Evolutionary conservation across 352 stramenopile genomes (phyloP), one percentile per base, ranked within the genome.

Genomic region (Phytopythium kandeliae): DNA sequence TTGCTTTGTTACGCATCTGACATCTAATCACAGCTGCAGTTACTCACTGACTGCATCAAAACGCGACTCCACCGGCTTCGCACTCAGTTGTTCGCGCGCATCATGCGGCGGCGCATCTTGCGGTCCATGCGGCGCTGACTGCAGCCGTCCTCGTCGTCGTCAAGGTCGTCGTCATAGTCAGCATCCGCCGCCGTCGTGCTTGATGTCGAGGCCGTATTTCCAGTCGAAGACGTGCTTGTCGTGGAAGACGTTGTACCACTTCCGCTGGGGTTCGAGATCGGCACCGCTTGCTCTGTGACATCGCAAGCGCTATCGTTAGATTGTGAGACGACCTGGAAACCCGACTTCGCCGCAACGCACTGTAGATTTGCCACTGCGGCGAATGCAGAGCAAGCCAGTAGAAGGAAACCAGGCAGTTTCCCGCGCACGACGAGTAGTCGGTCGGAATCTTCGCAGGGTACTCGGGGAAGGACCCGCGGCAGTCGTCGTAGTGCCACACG

Each of bases 401-500:
- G 60, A 86, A 84, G 15, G 54, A 55, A 25, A 86, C 56, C 9
- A 56, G 48, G 28, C 75, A 86, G 24, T 60, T 68, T 17, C 72
- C 68, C 38, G 66, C 67, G 63, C 73, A 87, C 26, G 55, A 31
- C 3, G 53, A 69, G 65, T 65, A 86, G 57, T 77, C 64, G 24
- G 78, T 62, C 0, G 61, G 70, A n/a, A 87, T 72, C 17, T 60
- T 57, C 17, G 71, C 76, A 1, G 73, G 71, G 56, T 65, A 82
- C 8, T 21, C 25, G 15, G 57, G 58, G 51, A 69, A 87, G 3
- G 58, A 36, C 34, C 49, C 61, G 13, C 53, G 56, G 21, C 76
- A 87, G 58, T 85, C 65, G 43, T 77, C 65, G 33, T 77, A 61
- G 44, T 77, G 59, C 19, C 75, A 72, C 1, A 81, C 65, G 19